Evolutionary conservation across 768 basidiomycete genomes (phyloP), one percentile per base, ranked within the genome.

Genomic region (Kwoniella botswanensis): DNA sequence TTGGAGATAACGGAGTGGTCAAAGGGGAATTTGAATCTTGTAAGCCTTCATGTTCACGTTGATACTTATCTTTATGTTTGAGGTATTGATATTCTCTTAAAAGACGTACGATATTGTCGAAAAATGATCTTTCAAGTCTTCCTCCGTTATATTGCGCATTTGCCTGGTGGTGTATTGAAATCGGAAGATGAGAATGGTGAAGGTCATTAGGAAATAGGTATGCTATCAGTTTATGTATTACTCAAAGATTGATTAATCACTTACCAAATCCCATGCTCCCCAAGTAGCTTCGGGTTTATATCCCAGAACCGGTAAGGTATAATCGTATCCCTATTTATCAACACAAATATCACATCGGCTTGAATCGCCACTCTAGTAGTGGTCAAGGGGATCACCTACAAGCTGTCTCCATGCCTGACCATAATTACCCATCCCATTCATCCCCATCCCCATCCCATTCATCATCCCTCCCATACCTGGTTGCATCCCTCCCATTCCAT

Each of bases 101-200:
- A 9, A 60, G 29, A 79, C 82, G 46, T 60, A 82, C 79, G 60
- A 83, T 79, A 41, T 77, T 76, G 61, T 83, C 82, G 63, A 83
- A 81, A 70, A 82, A 81, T 21, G 74, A 73, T 52, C 81, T 60
- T 63, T 81, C 74, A 21, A 81, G 73, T 55, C 72, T 52, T 53
- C 66, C 64, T 26, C 77, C 77, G 17, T 61, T 50, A 41, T 79
- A 79, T 68, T 74, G 76, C 13, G 76, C 78, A 21, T 59, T 76
- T 26, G 79, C 79, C 79, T 81, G 56, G 11, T 7, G 41, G 11
- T 15, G 21, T 21, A 18, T 70, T 50, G 65, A 70, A 59, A 26
- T 5, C 10, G 52, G 57, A 35, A 3, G 26, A 59, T 59, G 26
- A 5, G 17, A 7, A 15, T 17, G 15, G 50, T 52, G 29, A 35